Base-by-base conservation (phyloP, 2,329 filamentous ascomycete species). In the Pleoardoris graminearum region DNA sequence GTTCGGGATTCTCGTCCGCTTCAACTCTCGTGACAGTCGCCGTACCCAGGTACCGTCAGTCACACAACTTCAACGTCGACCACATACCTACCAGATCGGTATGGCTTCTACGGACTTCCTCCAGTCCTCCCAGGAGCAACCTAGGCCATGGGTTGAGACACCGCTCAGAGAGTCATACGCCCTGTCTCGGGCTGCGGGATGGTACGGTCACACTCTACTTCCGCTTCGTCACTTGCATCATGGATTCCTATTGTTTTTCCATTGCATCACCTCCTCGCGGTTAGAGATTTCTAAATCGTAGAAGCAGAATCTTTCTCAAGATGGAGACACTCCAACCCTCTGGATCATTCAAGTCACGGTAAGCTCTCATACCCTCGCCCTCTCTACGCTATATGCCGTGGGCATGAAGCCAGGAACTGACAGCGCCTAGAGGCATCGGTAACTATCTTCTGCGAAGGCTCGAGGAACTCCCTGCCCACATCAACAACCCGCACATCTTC, bases 271-370 rank as follows among this genome's bases (percentile, higher is more conserved):
- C 5, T 17, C 10, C 37, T 4, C n/a, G 16, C 41, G 62, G 67
- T 62, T 59, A 60, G 57, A 51, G 50, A 64, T 50, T 63, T 63
- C 73, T 75, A 75, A 76, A 70, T 70, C 66, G 67, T 61, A 76
- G 69, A 72, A 80, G 89, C 77, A 86, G 88, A 76, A 84, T 95
- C 72, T 90, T 89, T 72, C 85, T 95, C 66, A 95, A 95, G 73
- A 83, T 94, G 57, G 90, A 95, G 65, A 90, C 89, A 69, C 82
- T 91, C 49, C 91, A 96, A 68, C 91, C 90, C 4, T 88, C 87
- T 19, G 89, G 89, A 58, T 92, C 89, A 33, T 96, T 95, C 84
- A 94, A 95, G 73, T 92, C 89, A 41, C 64, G 70, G 70, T 73
- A 70, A 54, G 62, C 27, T 16, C 25, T 30, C n/a, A 8, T 11